These are phyloP conservation scores for Poronia punctata DNA, from an alignment of 495 filamentous ascomycete genomes.

Conservation along the genomic window DNA sequence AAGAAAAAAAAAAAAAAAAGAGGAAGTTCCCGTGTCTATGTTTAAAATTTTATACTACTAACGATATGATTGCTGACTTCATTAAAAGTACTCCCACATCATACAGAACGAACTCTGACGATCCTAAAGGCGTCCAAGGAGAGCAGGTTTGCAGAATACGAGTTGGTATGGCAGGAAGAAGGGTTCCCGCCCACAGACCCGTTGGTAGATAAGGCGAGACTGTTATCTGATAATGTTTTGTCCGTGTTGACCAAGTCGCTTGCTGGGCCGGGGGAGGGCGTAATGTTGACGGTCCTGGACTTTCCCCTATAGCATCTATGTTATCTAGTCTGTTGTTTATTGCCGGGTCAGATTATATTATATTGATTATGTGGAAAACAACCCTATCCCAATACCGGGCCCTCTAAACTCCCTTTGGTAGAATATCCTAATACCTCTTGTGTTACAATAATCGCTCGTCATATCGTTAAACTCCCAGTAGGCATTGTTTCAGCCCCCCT, in stretches of 20 bases:
- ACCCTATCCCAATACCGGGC: too few species aligned
- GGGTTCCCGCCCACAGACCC: slow-evolving; percentile 30
- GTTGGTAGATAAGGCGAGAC: slow-evolving; percentile 29
- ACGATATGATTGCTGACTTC: too few species aligned
- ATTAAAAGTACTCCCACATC: slow-evolving; percentile 33
- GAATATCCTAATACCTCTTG: neutral
- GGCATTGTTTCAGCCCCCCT: too few species aligned
- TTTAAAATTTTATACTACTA: too few species aligned
- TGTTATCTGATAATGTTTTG: slow-evolving; percentile 29
- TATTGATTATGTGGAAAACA: too few species aligned
- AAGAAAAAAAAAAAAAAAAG: too few species aligned
- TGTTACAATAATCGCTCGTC: slow-evolving; percentile 6
- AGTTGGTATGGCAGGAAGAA: slow-evolving; percentile 25
- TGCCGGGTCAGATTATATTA: too few species aligned
- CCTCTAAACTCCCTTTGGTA: too few species aligned
- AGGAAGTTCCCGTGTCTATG: too few species aligned
- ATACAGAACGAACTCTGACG: slow-evolving; percentile 15
- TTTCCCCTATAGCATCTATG: slow-evolving; percentile 28
- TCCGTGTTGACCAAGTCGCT: slow-evolving; percentile 28
- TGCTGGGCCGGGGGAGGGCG: slow-evolving; percentile 2
- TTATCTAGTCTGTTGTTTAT: too few species aligned
- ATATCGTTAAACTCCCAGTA: slow-evolving; percentile 4
- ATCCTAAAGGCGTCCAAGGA: slow-evolving; percentile 26
- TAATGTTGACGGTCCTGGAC: slow-evolving; percentile 30
- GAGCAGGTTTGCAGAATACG: slow-evolving; percentile 20